phyloP scores from a whole-genome alignment of 331 rosid genomes.

The Saraca asoca region DNA sequence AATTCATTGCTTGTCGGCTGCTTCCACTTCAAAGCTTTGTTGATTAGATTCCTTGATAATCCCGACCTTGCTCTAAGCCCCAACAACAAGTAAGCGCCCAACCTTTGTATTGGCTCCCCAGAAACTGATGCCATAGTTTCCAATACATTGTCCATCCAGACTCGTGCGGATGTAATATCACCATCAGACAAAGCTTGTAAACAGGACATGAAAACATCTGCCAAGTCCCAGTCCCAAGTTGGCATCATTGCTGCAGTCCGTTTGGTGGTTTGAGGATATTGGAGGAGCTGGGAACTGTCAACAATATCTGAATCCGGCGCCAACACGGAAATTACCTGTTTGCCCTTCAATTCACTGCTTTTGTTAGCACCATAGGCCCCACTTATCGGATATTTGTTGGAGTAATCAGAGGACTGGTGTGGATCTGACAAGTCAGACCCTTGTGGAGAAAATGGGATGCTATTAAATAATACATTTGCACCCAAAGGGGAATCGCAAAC shows the following conservation, averaged over 20 bases:
- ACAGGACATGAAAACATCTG: slow-evolving; percentile 50
- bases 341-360: slow-evolving; percentile 51
- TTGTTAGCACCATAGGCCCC: slow-evolving; percentile 59
- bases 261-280: slow-evolving; percentile 31
- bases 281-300: slow-evolving; percentile 47
- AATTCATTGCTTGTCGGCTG: slow-evolving; percentile 78
- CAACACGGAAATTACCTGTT: slow-evolving; percentile 61
- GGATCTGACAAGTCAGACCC: slow-evolving; percentile 75
- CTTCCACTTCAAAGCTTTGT: slow-evolving; percentile 70
- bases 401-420: slow-evolving; percentile 63
- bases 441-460: slow-evolving; percentile 72
- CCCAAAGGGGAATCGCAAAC: slow-evolving; percentile 69
- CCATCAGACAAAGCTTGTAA: slow-evolving; percentile 56
- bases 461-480: slow-evolving; percentile 66
- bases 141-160: slow-evolving; percentile 57
- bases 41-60: slow-evolving; percentile 77
- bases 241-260: slow-evolving; percentile 52
- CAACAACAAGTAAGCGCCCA: slow-evolving; percentile 95
- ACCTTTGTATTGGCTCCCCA: slow-evolving; percentile 75
- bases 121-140: slow-evolving; percentile 78
- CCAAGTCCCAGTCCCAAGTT: slow-evolving; percentile 49
- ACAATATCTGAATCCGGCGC: slow-evolving; percentile 69
- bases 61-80: slow-evolving; percentile 87
- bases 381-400: slow-evolving; percentile 67
- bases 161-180: slow-evolving; percentile 49